Percentiles rank a stretch among this genome's conserved stretches.
Evolutionary conservation across 352 stramenopile genomes (phyloP).

Genomic region (Pilasporangium apinafurcum): DNA sequence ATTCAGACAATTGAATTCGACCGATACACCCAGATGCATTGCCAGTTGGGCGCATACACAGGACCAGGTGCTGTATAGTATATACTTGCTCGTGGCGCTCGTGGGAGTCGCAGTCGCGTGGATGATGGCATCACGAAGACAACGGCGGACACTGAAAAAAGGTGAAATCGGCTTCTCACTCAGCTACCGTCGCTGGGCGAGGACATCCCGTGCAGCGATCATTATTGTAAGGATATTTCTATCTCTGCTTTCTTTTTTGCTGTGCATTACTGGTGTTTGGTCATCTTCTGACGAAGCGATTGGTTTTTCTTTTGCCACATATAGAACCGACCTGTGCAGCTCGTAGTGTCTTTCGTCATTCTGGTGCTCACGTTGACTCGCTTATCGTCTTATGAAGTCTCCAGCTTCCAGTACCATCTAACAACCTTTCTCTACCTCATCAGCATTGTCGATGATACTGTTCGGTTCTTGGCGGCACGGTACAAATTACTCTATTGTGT

Average conservation of each 20-base stretch:
- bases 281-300: background rate
- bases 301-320: background rate
- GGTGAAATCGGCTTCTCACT: constrained; percentile 82
- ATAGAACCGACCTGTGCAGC: constrained; percentile 72
- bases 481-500: constrained; percentile 83
- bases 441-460: constrained; percentile 50
- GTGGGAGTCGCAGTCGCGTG: constrained; percentile 44
- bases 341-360: constrained; percentile 69
- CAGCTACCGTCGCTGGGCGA: constrained; percentile 60
- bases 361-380: constrained; percentile 57
- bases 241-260: background rate
- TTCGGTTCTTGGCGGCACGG: constrained; percentile 73
- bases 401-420: constrained; percentile 51
- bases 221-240: constrained; percentile 43
- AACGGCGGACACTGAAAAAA: constrained; percentile 40
- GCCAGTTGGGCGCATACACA: constrained; percentile 70
- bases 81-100: constrained; percentile 35
- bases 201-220: constrained; percentile 59
- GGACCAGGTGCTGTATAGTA: constrained; percentile 56
- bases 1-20: constrained; percentile 15
- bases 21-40: constrained; percentile 46
- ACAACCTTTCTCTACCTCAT: constrained; percentile 57
- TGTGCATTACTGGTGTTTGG: background rate
- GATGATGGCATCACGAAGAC: constrained; percentile 45
- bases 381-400: constrained; percentile 74